A percentile compares a stretch with the other conserved stretches of the same genome.
Conservation (phyloP, 139 green algal species). For the Closterium sp. region DNA sequence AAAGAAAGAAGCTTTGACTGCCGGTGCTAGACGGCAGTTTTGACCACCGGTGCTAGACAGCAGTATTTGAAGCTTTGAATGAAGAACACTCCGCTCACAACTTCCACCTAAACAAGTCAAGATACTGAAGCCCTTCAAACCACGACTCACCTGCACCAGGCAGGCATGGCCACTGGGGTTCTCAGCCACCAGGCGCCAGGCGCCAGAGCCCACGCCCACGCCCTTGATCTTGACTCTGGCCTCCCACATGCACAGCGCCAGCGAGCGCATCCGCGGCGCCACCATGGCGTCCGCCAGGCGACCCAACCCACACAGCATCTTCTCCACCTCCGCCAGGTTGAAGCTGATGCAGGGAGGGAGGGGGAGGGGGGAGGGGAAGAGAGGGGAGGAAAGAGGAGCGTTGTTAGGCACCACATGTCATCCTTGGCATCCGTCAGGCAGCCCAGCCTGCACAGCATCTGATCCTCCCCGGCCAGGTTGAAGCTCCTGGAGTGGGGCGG, state of each 20-base stretch:
- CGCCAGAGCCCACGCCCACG: slow-evolving; percentile 42
- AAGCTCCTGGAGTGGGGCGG: not conserved
- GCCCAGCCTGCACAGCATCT: not conserved
- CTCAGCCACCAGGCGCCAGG: slow-evolving; percentile 82
- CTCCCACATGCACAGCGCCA: slow-evolving; percentile 80
- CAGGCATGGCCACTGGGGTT: slow-evolving; percentile 67
- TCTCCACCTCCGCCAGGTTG: not conserved
- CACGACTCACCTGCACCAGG: slow-evolving; percentile 47
- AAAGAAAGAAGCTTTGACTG: too few relatives aligned
- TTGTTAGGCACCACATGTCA: not conserved
- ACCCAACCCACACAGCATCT: not conserved
- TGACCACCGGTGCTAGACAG: too few relatives aligned
- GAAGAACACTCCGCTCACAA: not conserved
- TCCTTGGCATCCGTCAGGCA: not conserved
- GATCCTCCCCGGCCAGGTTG: not conserved
- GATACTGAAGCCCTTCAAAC: not conserved
- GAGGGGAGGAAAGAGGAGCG: not conserved
- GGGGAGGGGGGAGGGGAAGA: not conserved
- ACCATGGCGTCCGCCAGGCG: not conserved
- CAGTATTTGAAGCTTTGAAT: not conserved
- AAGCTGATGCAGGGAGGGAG: not conserved
- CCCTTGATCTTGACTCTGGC: slow-evolving; percentile 62
- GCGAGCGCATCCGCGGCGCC: slow-evolving; percentile 42
- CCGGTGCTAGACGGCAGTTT: too few relatives aligned
- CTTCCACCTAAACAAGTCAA: not conserved